Evolutionary conservation across 2,329 filamentous ascomycete genomes (phyloP).

Genomic region (Calonectria pteridis): DNA sequence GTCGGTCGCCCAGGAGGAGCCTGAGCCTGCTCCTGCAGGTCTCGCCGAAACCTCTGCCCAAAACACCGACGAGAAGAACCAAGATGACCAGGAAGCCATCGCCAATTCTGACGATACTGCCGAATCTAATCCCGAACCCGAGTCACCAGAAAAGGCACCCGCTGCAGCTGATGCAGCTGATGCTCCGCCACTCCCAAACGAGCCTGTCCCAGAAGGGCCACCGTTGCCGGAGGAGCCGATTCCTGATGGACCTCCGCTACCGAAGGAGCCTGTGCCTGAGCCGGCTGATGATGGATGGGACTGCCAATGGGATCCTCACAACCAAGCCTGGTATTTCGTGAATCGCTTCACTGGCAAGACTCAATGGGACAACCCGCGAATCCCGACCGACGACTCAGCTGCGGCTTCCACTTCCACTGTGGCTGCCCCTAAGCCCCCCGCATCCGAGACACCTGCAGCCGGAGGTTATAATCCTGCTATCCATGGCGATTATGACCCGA

Average conservation of each 20-base stretch:
- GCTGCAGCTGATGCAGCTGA: slow-evolving; percentile 37
- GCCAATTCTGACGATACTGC: slow-evolving; percentile 37
- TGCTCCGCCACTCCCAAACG: slow-evolving; percentile 54
- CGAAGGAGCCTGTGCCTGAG: slow-evolving; percentile 57
- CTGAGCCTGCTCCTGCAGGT: slow-evolving; percentile 22
- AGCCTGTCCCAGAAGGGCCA: slow-evolving; percentile 44
- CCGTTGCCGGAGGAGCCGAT: slow-evolving; percentile 50
- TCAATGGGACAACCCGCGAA: slow-evolving; percentile 90
- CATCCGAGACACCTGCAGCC: slow-evolving; percentile 58
- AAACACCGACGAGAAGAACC: slow-evolving; percentile 25
- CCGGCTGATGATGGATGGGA: slow-evolving; percentile 84
- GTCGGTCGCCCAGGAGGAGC: slow-evolving; percentile 31
- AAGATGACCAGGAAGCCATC: slow-evolving; percentile 14
- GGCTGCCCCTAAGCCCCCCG: slow-evolving; percentile 47
- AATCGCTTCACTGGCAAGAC: slow-evolving; percentile 81
- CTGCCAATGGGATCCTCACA: slow-evolving; percentile 78
- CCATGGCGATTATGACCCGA: slow-evolving; percentile 96
- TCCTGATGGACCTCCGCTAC: slow-evolving; percentile 54
- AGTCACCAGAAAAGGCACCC: slow-evolving; percentile 14
- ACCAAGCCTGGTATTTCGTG: slow-evolving; percentile 84
- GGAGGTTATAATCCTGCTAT: slow-evolving; percentile 96
- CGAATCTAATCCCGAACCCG: slow-evolving; percentile 31
- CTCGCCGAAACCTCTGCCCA: slow-evolving; percentile 22
- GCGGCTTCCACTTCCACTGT: slow-evolving; percentile 46
- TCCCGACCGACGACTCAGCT: slow-evolving; percentile 62